Base-by-base conservation (phyloP, 1,284 basidiomycete genomes). In the Fomes fomentarius region DNA sequence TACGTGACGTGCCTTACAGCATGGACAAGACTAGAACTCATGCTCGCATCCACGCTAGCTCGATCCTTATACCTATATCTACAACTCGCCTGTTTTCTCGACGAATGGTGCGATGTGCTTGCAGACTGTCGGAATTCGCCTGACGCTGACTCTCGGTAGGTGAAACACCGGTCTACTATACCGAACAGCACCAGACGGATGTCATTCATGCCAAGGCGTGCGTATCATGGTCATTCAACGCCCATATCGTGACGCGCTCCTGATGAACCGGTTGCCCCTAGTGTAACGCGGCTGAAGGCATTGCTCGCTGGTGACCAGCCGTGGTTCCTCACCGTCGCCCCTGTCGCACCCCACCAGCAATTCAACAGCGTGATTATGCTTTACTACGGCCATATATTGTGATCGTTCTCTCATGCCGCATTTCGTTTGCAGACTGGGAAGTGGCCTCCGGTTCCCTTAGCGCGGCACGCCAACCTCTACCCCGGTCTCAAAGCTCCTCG, bases 311-410 rank as follows among this genome's bases (percentile, higher is more conserved):
- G 43, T 14, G 30, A 33, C 24, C 28, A 45, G 31, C 43, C 43
- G 10, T 45, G 43, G 43, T 45, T 33, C 30, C 31, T 45, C 17
- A 45, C 43, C 11, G 43, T 45, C 22, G 43, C 43, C 4, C 43
- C 43, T 9, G 28, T 33, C 30, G 26, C 43, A 11, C 43, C 43
- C 3, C 43, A 45, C 24, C 43, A 45, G 43, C 43, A 45, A 31
- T 45, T 45, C 19, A 45, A 45, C 30, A 25, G 17, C 10, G 43
- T 45, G 24, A 6, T 26, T 33, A n/a, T 12, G 28, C 22, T 24
- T 40, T 4, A 3, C n/a, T 17, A 15, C 12, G 28, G 28, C 12
- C 28, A 7, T 12, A 30, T 12, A 30, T 30, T 30, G n/a, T n/a
- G n/a, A n/a, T n/a, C n/a, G n/a, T n/a, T n/a, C n/a, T n/a, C n/a